A percentile compares a stretch with the other conserved stretches of the same genome.
phyloP scores from a whole-genome alignment of 2,329 filamentous ascomycete genomes.

The Fusarium armeniacum region DNA sequence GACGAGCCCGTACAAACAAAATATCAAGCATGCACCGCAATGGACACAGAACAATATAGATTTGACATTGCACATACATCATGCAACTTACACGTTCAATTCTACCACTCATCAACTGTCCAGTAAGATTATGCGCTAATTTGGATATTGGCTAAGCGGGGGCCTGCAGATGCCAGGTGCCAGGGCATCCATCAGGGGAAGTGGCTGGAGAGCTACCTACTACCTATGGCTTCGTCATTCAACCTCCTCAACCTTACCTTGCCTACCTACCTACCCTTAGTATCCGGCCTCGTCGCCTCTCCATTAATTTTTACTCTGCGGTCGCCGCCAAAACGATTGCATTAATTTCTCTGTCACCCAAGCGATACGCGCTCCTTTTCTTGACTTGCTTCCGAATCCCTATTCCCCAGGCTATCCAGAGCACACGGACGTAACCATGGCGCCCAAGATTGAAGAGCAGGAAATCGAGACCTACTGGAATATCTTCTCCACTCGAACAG shows the following conservation, averaged over 20 bases:
- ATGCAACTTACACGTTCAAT: slow-evolving; percentile 10
- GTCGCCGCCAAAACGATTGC: slow-evolving; percentile 38
- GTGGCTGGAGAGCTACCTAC: slow-evolving; percentile 44
- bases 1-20: neutral
- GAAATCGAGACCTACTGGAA: slow-evolving; percentile 77
- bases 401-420: slow-evolving; percentile 10
- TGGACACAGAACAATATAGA: neutral
- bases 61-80: neutral
- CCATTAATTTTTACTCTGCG: slow-evolving; percentile 23
- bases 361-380: slow-evolving; percentile 6
- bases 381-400: slow-evolving; percentile 1
- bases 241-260: slow-evolving; percentile 31
- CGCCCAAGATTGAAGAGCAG: slow-evolving; percentile 72
- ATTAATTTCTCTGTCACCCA: slow-evolving; percentile 1
- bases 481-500: slow-evolving; percentile 72
- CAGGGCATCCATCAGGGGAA: slow-evolving; percentile 44
- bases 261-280: slow-evolving; percentile 4
- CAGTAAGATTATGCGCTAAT: slow-evolving; percentile 46
- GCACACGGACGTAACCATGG: slow-evolving; percentile 59
- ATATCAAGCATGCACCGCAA: neutral
- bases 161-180: slow-evolving; percentile 27
- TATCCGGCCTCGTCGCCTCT: slow-evolving; percentile 29
- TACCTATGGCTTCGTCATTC: slow-evolving; percentile 50
- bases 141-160: slow-evolving; percentile 49
- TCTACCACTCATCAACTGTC: slow-evolving; percentile 4